Evolutionary conservation across 164 flowering plant species (phyloP).

Genomic region (Echeveria elegans): DNA sequence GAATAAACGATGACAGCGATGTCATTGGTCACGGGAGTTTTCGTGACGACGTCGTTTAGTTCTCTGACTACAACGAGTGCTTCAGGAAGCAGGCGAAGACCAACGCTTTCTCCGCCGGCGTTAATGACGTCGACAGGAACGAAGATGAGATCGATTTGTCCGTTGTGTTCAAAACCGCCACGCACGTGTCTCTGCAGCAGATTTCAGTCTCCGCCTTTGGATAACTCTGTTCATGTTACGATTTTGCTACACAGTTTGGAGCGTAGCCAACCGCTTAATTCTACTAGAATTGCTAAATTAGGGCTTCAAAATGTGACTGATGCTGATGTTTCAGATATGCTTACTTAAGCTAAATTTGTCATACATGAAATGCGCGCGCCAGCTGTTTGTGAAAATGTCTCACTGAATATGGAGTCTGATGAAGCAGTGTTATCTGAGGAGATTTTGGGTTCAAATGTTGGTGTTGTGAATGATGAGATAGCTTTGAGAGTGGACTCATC

Average conservation of each 20-base stretch:
- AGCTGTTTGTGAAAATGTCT: constrained; percentile 6
- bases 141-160: constrained; percentile 57
- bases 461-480: background rate
- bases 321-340: constrained; percentile 47
- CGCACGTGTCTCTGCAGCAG: constrained; percentile 54
- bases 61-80: background rate
- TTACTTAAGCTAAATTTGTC: constrained; percentile 34
- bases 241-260: constrained; percentile 70
- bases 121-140: constrained; percentile 7
- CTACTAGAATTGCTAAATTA: constrained; percentile 54
- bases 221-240: constrained; percentile 50
- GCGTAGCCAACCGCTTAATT: constrained; percentile 64
- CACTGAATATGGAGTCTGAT: background rate
- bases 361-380: constrained; percentile 14
- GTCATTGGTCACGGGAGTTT: background rate
- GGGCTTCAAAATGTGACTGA: constrained; percentile 58
- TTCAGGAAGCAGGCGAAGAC: background rate
- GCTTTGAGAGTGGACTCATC: background rate
- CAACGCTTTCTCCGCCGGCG: background rate
- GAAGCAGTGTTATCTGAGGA: background rate
- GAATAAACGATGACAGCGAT: background rate
- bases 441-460: background rate
- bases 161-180: constrained; percentile 52
- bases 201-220: constrained; percentile 29
- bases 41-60: background rate